These are phyloP conservation scores for Phytophthora meadii DNA, from an alignment of 352 stramenopile species.

Conservation along the genomic window DNA sequence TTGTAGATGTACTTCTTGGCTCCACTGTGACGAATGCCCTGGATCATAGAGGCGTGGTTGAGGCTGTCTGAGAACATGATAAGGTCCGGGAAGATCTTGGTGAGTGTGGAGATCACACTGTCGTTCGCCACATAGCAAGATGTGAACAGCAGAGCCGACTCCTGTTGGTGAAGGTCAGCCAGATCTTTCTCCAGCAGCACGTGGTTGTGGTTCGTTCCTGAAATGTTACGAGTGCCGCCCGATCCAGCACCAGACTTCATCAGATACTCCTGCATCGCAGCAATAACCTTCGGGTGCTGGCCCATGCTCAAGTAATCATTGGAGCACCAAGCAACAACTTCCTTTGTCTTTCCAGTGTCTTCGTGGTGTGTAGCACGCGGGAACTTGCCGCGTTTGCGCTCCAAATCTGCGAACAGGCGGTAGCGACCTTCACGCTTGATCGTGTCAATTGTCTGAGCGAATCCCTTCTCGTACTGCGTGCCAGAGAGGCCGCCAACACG, in stretches of 20 bases:
- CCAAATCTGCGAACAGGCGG: conserved; percentile 87
- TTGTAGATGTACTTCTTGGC: conserved; percentile 89
- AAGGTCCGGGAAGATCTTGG: conserved; percentile 91
- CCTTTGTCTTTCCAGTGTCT: conserved; percentile 71
- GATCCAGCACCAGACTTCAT: conserved; percentile 83
- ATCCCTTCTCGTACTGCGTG: conserved; percentile 74
- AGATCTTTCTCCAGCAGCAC: conserved; percentile 86
- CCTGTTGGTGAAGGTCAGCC: conserved; percentile 88
- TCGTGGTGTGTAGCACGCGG: conserved; percentile 81
- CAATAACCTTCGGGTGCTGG: conserved; percentile 88
- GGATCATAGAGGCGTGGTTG: conserved; percentile 93
- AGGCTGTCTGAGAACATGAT: conserved; percentile 92
- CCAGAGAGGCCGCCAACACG: conserved; percentile 68
- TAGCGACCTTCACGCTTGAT: conserved; percentile 91
- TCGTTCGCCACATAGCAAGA: conserved; percentile 93
- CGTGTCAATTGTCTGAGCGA: conserved; percentile 75
- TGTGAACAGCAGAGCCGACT: conserved; percentile 87
- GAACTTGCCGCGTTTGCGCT: conserved; percentile 88
- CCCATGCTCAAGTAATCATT: conserved; percentile 94
- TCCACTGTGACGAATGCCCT: conserved; percentile 82
- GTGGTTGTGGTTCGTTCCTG: conserved; percentile 92
- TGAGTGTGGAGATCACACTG: conserved; percentile 86
- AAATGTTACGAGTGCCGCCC: conserved; percentile 91
- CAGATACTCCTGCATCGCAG: conserved; percentile 84
- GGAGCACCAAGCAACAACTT: conserved; percentile 90